Conservation (phyloP, 371 early-diverging fungal genomes). For the Homolaphlyctis polyrhiza region DNA sequence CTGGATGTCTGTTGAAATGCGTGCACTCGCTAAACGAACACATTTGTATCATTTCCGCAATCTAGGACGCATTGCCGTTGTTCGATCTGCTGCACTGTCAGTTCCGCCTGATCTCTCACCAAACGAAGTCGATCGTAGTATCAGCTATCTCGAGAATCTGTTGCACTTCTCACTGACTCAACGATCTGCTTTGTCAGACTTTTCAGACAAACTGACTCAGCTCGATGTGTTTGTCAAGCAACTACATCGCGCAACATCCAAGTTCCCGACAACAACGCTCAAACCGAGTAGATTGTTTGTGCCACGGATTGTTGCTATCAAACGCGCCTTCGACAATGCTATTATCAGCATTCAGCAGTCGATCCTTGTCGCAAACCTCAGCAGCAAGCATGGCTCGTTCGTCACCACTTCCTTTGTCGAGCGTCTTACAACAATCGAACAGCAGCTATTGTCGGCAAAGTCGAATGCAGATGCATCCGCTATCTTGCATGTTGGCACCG, state of each 20-base stretch:
- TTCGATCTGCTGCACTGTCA: constrained; percentile 51
- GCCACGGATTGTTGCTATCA: background rate
- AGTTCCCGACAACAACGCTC: background rate
- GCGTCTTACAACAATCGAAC: background rate
- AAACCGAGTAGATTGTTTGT: background rate
- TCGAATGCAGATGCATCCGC: background rate
- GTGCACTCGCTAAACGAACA: constrained; percentile 21
- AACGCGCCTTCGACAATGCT: constrained; percentile 11
- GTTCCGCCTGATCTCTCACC: constrained; percentile 66
- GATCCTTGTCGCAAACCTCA: background rate
- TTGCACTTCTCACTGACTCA: constrained; percentile 59
- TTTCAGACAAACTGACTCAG: background rate
- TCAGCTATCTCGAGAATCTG: constrained; percentile 69
- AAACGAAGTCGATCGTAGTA: constrained; percentile 63
- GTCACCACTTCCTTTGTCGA: background rate
- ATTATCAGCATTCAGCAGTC: constrained; percentile 3
- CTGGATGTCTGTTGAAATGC: background rate
- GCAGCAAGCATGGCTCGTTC: background rate
- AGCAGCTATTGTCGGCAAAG: background rate
- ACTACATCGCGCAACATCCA: background rate
- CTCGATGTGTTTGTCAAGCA: constrained; percentile 7
- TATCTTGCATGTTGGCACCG: background rate
- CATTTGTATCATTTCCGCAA: constrained; percentile 69
- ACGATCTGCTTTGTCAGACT: constrained; percentile 24
- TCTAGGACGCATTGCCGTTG: constrained; percentile 62